Base-by-base conservation (phyloP, 2,329 filamentous ascomycete genomes). In the Fusarium sp. region DNA sequence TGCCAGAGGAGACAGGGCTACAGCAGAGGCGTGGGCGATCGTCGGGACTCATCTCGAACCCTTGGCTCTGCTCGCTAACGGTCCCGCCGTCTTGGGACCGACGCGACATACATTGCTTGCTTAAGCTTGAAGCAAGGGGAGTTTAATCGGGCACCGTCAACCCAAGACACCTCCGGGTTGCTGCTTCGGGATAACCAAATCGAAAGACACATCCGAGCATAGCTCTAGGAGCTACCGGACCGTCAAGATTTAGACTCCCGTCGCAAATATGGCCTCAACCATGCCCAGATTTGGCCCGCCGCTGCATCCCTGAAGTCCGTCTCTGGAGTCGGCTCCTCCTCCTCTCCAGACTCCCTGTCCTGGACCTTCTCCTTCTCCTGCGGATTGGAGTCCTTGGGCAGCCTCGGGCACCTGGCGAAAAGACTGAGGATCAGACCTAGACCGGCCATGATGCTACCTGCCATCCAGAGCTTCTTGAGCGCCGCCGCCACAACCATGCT, bases 361-460 rank as follows among this genome's bases (percentile, higher is more conserved):
- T n/a, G 16, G 15, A 15, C 60, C 23, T 40, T 56, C 28, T 33
- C 51, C 18, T 40, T 56, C 28, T 33, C 51, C 15, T 41, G 36
- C 23, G 30, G 44, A 42, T 49, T 34, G 20, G 50, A 42, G 47
- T 58, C 57, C 54, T 53, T 61, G 36, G 70, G 63, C 38, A 74
- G 63, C 26, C 34, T 60, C 3, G 72, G 72, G 33, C 72, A 73
- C 52, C 60, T 65, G 31, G 63, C 57, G 36, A 69, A 72, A 18
- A 74, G 30, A n/a, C 62, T 52, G 12, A 74, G 38, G 23, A 69
- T 23, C 34, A 71, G 50, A 52, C 69, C 70, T 15, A 67, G 36
- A 15, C 46, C 52, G 10, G 72, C 66, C 60, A 74, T 54, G 40
- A 61, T 55, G 38, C 70, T 71, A 10, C 67, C 72, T 52, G 64